Percentiles rank a stretch among this genome's conserved stretches.
phyloP scores from a whole-genome alignment of 2,329 filamentous ascomycete species.

The Cryphonectria radicalis region DNA sequence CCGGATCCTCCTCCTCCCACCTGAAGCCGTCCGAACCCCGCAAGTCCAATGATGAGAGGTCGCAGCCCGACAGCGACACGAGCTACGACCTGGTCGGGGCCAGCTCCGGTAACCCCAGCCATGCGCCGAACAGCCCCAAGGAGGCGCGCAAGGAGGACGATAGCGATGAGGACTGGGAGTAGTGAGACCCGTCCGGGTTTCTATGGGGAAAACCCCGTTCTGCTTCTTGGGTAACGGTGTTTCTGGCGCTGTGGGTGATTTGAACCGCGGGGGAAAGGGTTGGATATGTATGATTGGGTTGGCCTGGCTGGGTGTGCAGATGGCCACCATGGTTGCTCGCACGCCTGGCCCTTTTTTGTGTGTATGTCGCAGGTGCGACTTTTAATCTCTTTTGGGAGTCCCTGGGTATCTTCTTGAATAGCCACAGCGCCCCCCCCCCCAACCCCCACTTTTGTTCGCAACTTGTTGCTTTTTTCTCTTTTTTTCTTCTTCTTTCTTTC shows the following conservation, averaged over 20 bases:
- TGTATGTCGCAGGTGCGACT: constrained; percentile 4
- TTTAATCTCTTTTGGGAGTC: not conserved
- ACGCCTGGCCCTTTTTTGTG: not conserved
- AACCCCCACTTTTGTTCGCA: not conserved
- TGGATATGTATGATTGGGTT: not conserved
- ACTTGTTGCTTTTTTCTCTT: not conserved
- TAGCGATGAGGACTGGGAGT: constrained; percentile 81
- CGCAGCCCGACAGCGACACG: constrained; percentile 88
- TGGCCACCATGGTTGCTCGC: not conserved
- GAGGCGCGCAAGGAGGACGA: constrained; percentile 60
- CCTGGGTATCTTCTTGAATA: constrained; percentile 15
- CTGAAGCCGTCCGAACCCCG: constrained; percentile 70
- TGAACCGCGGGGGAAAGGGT: not conserved
- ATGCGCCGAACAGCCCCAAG: constrained; percentile 71
- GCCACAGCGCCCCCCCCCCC: not conserved
- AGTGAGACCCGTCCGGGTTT: constrained; percentile 31
- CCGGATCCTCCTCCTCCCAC: constrained; percentile 39
- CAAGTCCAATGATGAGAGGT: constrained; percentile 85
- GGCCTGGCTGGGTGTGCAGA: not conserved
- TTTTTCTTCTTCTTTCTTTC: not conserved
- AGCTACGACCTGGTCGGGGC: constrained; percentile 93
- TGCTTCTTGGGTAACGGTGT: not conserved
- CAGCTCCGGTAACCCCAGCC: constrained; percentile 75
- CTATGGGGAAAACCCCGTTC: not conserved
- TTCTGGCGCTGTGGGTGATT: constrained; percentile 6